These are phyloP conservation scores for Tillandsia fasciculata DNA, from an alignment of 176 grass and related monocot species.

Conservation along the genomic window DNA sequence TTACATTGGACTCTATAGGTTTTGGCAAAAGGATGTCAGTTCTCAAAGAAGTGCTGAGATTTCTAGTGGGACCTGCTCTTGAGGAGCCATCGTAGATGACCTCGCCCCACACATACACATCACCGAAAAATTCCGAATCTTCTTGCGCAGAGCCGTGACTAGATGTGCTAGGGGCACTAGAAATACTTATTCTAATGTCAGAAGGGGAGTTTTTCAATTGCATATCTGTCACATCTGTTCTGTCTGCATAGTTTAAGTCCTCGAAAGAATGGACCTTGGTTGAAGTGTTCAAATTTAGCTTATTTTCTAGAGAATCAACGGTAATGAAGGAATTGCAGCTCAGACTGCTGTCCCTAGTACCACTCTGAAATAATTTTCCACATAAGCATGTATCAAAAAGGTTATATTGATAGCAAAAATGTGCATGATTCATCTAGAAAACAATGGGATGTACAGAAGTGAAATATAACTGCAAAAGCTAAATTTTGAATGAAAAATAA, in stretches of 20 bases:
- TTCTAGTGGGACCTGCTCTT: constrained; percentile 14
- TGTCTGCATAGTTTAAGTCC: constrained; percentile 58
- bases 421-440: not conserved
- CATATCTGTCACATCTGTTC: constrained; percentile 75
- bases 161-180: constrained; percentile 91
- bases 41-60: constrained; percentile 27
- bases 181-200: constrained; percentile 88
- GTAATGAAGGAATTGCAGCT: constrained; percentile 49
- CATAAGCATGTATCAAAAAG: constrained; percentile 1
- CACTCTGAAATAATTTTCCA: constrained; percentile 32
- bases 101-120: constrained; percentile 93
- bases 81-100: constrained; percentile 50
- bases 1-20: constrained; percentile 93
- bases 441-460: not conserved
- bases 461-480: not conserved
- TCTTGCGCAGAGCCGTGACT: constrained; percentile 92
- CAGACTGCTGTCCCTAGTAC: constrained; percentile 65
- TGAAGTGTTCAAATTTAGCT: constrained; percentile 65
- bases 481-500: no score
- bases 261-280: constrained; percentile 50
- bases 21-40: constrained; percentile 73
- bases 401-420: not conserved
- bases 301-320: constrained; percentile 45
- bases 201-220: constrained; percentile 71
- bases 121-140: constrained; percentile 83